Percentiles rank a stretch among this genome's conserved stretches.
Evolutionary conservation across 1,284 basidiomycete species (phyloP).

Genomic region (Melampsora medusae): DNA sequence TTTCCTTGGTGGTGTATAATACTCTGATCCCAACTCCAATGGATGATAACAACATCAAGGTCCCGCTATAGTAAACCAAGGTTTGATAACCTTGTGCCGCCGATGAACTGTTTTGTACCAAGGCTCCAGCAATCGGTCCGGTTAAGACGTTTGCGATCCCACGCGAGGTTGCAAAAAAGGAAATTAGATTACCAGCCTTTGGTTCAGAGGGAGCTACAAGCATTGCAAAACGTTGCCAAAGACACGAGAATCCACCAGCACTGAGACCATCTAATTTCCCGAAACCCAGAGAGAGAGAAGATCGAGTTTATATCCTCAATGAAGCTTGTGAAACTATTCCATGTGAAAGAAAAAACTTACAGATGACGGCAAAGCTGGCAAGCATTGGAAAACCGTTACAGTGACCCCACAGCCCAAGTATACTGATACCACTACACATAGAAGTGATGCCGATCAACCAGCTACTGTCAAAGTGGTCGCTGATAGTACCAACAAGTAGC

Average conservation of each 20-base stretch:
- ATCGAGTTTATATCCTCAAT: background rate
- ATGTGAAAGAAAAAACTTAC: slow-evolving; percentile 14
- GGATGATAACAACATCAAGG: slow-evolving; percentile 25
- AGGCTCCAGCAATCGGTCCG: slow-evolving; percentile 30
- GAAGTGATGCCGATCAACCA: slow-evolving; percentile 30
- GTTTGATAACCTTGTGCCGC: slow-evolving; percentile 18
- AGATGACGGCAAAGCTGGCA: slow-evolving; percentile 28
- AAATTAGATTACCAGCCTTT: slow-evolving; percentile 21
- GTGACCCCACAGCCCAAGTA: slow-evolving; percentile 32
- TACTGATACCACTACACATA: slow-evolving; percentile 23
- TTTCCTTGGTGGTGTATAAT: slow-evolving; percentile 7
- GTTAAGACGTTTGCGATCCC: slow-evolving; percentile 29
- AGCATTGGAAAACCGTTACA: slow-evolving; percentile 25
- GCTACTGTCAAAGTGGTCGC: slow-evolving; percentile 28
- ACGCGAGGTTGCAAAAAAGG: slow-evolving; percentile 26
- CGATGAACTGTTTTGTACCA: slow-evolving; percentile 13
- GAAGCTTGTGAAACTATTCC: background rate
- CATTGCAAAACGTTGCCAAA: slow-evolving; percentile 38
- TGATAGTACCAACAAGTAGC: slow-evolving; percentile 10
- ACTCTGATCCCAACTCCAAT: slow-evolving; percentile 13
- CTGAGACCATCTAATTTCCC: slow-evolving; percentile 34
- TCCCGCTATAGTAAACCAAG: slow-evolving; percentile 38
- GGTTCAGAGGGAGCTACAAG: slow-evolving; percentile 30
- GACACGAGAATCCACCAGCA: slow-evolving; percentile 38
- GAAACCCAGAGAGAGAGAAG: background rate